Percentiles rank a stretch among this genome's conserved stretches.
Evolutionary conservation across 805 yeast species (phyloP).

Genomic region (Candida tibetensis): DNA sequence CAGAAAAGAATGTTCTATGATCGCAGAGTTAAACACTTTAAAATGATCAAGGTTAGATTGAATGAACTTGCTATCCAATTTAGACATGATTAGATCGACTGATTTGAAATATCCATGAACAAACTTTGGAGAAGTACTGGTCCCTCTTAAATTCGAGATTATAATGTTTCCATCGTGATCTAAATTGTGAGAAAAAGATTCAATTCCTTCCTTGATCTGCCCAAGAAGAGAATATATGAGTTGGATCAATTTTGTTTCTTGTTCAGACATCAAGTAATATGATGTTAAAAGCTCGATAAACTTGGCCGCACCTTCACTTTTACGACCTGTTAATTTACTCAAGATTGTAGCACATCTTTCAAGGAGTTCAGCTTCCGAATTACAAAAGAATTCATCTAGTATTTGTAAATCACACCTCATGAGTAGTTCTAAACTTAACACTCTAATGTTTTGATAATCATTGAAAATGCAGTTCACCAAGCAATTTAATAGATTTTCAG

Average conservation of each 20-base stretch:
- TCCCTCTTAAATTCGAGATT: not conserved
- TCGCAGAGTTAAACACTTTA: constrained; percentile 7
- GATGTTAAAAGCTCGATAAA: constrained; percentile 50
- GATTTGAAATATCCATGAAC: constrained; percentile 73
- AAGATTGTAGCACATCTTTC: constrained; percentile 18
- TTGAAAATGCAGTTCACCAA: constrained; percentile 63
- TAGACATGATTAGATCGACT: constrained; percentile 42
- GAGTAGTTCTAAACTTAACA: constrained; percentile 45
- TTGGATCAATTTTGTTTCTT: not conserved
- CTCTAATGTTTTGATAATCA: constrained; percentile 77
- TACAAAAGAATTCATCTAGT: not conserved
- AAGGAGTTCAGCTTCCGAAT: not conserved
- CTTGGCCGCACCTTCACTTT: constrained; percentile 78
- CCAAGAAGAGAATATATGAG: too few species aligned
- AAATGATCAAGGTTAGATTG: not conserved
- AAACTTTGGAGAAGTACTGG: not conserved
- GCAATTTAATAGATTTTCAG: constrained; percentile 38
- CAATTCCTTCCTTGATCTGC: too few species aligned
- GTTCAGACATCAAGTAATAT: constrained; percentile 3
- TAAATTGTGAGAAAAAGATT: too few species aligned
- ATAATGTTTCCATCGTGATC: not conserved
- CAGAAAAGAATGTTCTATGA: constrained; percentile 20
- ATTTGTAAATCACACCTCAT: constrained; percentile 25
- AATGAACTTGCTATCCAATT: not conserved
- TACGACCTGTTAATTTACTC: constrained; percentile 50